Evolutionary conservation across 1,284 basidiomycete genomes (phyloP).

Genomic region (Malassezia sympodialis): DNA sequence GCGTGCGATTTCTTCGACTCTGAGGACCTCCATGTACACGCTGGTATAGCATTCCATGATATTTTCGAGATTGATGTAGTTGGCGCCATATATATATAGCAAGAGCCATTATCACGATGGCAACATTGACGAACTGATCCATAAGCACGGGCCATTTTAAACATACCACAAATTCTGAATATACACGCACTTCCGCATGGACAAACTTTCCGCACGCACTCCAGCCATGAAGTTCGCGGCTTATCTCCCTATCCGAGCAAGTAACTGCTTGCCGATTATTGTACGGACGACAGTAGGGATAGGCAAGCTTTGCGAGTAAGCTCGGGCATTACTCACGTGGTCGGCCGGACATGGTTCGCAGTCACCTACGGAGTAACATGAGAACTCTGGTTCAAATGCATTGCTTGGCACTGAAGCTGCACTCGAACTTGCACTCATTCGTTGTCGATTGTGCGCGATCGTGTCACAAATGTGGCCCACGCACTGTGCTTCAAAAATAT

Average conservation of each 20-base stretch:
- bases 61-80: constrained; percentile 15
- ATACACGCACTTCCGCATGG: constrained; percentile 7
- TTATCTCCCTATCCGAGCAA: constrained; percentile 13
- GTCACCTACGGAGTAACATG: constrained; percentile 21
- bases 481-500: neutral
- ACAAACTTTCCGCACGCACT: constrained; percentile 18
- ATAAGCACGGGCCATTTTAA: neutral
- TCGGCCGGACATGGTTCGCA: constrained; percentile 24
- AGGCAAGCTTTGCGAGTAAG: constrained; percentile 7
- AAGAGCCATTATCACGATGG: constrained; percentile 4
- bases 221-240: constrained; percentile 3
- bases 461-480: neutral
- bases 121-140: constrained; percentile 8
- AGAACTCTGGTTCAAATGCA: constrained; percentile 3
- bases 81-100: constrained; percentile 16
- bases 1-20: neutral
- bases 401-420: neutral
- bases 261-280: constrained; percentile 27
- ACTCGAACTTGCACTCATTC: neutral
- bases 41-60: constrained; percentile 11
- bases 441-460: neutral
- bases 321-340: constrained; percentile 11
- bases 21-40: constrained; percentile 14
- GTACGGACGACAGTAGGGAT: constrained; percentile 36
- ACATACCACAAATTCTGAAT: constrained; percentile 15